Evolutionary conservation across 2,329 filamentous ascomycete species (phyloP).

Genomic region (Akanthomyces uredinophilus): DNA sequence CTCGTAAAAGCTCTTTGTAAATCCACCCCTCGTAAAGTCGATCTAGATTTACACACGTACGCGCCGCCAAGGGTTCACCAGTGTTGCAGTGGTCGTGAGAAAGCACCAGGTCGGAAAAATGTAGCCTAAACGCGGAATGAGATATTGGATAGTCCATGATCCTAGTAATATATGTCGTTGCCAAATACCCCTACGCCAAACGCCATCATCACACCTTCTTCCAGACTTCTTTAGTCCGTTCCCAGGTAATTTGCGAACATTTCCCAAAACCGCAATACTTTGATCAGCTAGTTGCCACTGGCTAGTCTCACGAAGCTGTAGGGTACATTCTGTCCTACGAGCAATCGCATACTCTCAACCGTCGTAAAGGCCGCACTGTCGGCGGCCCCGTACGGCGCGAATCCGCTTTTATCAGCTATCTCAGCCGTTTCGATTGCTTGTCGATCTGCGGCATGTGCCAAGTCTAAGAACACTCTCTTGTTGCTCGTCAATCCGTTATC

Average conservation of each 20-base stretch:
- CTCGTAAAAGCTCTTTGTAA: background rate
- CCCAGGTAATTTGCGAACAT: background rate
- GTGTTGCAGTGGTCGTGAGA: too few relatives aligned
- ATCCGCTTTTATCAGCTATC: slow-evolving; percentile 69
- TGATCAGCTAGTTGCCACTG: slow-evolving; percentile 46
- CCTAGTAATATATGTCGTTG: background rate
- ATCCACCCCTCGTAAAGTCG: background rate
- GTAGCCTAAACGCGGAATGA: background rate
- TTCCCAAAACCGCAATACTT: slow-evolving; percentile 11
- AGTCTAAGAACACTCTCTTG: slow-evolving; percentile 72
- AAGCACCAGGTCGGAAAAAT: background rate
- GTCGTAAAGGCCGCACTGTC: slow-evolving; percentile 82
- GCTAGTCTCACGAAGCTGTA: slow-evolving; percentile 82
- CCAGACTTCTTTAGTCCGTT: background rate
- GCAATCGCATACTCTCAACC: slow-evolving; percentile 70
- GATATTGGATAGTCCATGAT: background rate
- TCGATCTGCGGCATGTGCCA: slow-evolving; percentile 52
- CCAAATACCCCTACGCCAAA: background rate
- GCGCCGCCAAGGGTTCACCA: background rate
- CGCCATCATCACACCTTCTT: background rate
- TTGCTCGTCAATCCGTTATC: slow-evolving; percentile 32
- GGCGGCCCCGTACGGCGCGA: slow-evolving; percentile 71
- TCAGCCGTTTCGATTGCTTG: slow-evolving; percentile 63
- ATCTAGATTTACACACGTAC: background rate
- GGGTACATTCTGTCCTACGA: slow-evolving; percentile 81